These are phyloP conservation scores for Mycena floridula DNA, from an alignment of 768 basidiomycete species.

Conservation along the genomic window DNA sequence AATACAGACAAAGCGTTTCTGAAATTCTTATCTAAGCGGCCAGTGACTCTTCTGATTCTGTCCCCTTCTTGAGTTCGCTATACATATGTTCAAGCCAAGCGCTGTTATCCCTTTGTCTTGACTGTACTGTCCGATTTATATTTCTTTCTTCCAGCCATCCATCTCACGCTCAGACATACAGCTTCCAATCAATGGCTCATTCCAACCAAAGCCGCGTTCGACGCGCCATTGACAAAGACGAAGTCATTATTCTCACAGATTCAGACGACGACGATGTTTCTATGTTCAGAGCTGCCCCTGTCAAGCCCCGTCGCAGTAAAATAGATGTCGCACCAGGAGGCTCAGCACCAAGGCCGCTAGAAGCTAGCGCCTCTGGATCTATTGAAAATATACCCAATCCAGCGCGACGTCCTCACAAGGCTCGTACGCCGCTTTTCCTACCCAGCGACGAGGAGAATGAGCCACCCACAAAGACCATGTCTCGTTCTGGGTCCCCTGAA, in stretches of 20 bases:
- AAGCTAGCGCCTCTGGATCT: slow-evolving; percentile 12
- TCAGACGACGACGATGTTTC: slow-evolving; percentile 33
- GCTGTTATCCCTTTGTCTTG: too few species aligned
- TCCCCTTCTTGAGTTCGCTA: too few species aligned
- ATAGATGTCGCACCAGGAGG: slow-evolving; percentile 2
- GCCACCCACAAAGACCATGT: slow-evolving; percentile 12
- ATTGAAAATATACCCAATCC: slow-evolving; percentile 5
- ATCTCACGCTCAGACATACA: too few species aligned
- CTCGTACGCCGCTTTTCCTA: slow-evolving; percentile 21
- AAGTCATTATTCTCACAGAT: slow-evolving; percentile 47
- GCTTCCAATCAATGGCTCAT: too few species aligned
- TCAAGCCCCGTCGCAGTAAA: neutral
- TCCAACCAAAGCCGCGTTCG: neutral
- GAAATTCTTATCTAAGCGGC: too few species aligned
- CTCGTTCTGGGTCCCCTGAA: slow-evolving; percentile 1
- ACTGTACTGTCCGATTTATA: too few species aligned
- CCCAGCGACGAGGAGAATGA: slow-evolving; percentile 32
- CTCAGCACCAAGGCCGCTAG: slow-evolving; percentile 7
- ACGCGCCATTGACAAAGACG: neutral
- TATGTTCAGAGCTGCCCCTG: neutral
- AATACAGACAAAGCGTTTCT: too few species aligned
- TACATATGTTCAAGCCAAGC: too few species aligned
- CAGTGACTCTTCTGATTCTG: too few species aligned
- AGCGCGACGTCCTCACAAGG: neutral
- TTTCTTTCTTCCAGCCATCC: too few species aligned